Evolutionary conservation across 164 flowering plant species (phyloP).

Genomic region (Nymphaea colorata): DNA sequence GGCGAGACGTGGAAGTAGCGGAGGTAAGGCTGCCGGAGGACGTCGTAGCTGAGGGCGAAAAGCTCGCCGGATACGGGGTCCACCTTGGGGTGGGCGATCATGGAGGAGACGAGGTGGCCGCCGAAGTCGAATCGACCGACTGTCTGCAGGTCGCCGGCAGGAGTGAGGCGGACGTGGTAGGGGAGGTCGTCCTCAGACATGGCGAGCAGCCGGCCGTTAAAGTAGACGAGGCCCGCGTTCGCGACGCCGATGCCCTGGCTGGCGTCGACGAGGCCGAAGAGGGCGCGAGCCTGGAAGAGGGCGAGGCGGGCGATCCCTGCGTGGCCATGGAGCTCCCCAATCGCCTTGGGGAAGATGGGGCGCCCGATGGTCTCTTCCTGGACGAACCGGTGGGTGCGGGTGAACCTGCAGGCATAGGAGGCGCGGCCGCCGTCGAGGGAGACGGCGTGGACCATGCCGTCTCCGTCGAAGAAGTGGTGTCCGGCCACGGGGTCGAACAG

Average conservation of each 20-base stretch:
- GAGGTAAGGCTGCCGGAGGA: slow-evolving; percentile 63
- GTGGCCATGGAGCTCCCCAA: slow-evolving; percentile 91
- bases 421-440: slow-evolving; percentile 32
- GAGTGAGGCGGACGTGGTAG: slow-evolving; percentile 45
- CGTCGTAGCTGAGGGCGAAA: slow-evolving; percentile 74
- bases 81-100: slow-evolving; percentile 97
- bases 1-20: slow-evolving; percentile 60
- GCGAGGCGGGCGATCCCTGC: slow-evolving; percentile 66
- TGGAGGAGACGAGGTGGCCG: slow-evolving; percentile 43
- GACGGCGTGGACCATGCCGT: slow-evolving; percentile 89
- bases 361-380: slow-evolving; percentile 60
- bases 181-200: slow-evolving; percentile 68
- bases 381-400: slow-evolving; percentile 47
- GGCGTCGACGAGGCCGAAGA: slow-evolving; percentile 48
- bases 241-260: slow-evolving; percentile 68
- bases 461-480: slow-evolving; percentile 92
- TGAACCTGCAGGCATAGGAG: slow-evolving; percentile 70
- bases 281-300: slow-evolving; percentile 60
- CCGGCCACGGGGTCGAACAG: slow-evolving; percentile 60
- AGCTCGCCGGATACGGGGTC: slow-evolving; percentile 69
- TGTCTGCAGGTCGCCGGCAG: slow-evolving; percentile 56
- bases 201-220: slow-evolving; percentile 58
- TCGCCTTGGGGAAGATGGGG: slow-evolving; percentile 80
- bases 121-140: slow-evolving; percentile 59
- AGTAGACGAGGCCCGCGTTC: slow-evolving; percentile 84